Base-by-base conservation (phyloP, 257 asterid species). In the Solanum boliviense region DNA sequence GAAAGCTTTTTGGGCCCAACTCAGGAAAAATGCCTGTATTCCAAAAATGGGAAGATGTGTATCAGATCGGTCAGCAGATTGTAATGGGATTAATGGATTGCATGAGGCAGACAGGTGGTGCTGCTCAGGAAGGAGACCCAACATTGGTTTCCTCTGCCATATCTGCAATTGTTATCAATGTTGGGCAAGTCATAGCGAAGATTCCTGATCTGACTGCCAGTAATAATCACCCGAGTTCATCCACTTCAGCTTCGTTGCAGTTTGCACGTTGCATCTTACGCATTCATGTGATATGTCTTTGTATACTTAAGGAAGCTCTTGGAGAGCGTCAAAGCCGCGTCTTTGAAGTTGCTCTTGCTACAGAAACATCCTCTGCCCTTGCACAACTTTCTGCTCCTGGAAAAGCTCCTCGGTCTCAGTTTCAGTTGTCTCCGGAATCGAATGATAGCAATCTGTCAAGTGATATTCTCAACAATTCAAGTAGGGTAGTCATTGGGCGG, bases 41-140 rank as follows among this genome's bases (percentile, higher is more conserved):
- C 89, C 97, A 95, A 82, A 94, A 94, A 88, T 91, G 87, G 93
- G 99, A 96, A 86, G 98, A 95, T 86, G 92, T 93, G 70, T 89
- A 92, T 91, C 96, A 92, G 85, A 91, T 94, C 36, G 99, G 98
- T 87, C 98, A 95, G 84, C 94, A 96, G 86, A 93, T 95, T 88
- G 98, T 97, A 48, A 88, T 90, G 88, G 98, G 98, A 83, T 91
- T 97, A 92, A 92, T 96, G 92, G 99, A 97, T 85, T 97, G 99
- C 94, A 97, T 97, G 98, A 96, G 95, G 88, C 99, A 96, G 91
- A 97, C 99, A 88, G 99, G 99, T 79, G 99, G 99, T 89, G 99
- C 99, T 39, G 99, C 99, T 89, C 99, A 97, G 93, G 99, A 97
- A 94, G 99, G 99, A 46, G 99, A 96, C 86, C 99, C 99, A 78